These are phyloP conservation scores for Fonsecaea monophora DNA, from an alignment of 2,329 filamentous ascomycete genomes.

Conservation along the genomic window DNA sequence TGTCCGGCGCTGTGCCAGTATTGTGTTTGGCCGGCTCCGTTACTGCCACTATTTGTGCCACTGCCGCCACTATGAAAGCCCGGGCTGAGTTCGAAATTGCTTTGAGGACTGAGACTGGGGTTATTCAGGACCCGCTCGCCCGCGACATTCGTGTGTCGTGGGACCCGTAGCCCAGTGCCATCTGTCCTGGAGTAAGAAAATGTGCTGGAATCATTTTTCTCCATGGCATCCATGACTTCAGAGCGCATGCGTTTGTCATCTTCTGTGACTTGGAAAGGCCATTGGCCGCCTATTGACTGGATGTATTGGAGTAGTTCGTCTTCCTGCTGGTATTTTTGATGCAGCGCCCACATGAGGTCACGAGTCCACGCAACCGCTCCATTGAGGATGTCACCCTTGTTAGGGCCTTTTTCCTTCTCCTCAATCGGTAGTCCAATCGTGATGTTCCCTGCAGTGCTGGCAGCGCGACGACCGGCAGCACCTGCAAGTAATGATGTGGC, in stretches of 20 bases:
- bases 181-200: constrained; percentile 84
- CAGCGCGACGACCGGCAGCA: constrained; percentile 79
- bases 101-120: constrained; percentile 62
- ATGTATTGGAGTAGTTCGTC: constrained; percentile 82
- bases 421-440: constrained; percentile 91
- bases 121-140: constrained; percentile 71
- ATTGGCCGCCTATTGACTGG: constrained; percentile 72
- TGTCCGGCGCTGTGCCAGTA: constrained; percentile 60
- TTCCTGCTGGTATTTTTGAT: constrained; percentile 87
- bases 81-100: constrained; percentile 67
- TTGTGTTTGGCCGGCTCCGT: constrained; percentile 55
- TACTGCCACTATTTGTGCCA: constrained; percentile 58
- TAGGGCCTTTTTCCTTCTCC: constrained; percentile 97
- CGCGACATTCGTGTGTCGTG: constrained; percentile 88
- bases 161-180: constrained; percentile 86
- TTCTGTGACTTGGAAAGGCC: constrained; percentile 83
- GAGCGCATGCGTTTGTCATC: constrained; percentile 96
- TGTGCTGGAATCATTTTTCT: constrained; percentile 76
- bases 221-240: constrained; percentile 84
- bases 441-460: constrained; percentile 78
- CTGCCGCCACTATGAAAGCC: constrained; percentile 75
- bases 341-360: constrained; percentile 96
- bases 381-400: constrained; percentile 98
- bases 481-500: constrained; percentile 89
- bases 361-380: constrained; percentile 96